Conservation (phyloP, 371 early-diverging fungal species). For the Fennellomyces sp. region DNA sequence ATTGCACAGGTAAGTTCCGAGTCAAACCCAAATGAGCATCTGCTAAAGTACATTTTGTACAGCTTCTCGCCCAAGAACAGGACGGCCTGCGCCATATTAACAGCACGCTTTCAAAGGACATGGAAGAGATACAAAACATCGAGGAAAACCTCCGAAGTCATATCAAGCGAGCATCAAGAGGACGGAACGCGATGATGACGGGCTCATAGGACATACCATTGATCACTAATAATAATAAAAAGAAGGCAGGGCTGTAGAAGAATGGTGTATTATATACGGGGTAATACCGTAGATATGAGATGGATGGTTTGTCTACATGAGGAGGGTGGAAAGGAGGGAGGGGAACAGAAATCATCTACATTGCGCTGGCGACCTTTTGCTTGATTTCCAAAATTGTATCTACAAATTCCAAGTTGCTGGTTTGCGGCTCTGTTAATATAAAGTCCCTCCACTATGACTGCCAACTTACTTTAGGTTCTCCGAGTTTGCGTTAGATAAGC, state of each 20-base stretch:
- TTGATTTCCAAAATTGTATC: conserved; percentile 52
- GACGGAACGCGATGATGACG: background rate
- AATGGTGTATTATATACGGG: background rate
- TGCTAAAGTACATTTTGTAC: background rate
- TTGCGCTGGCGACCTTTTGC: conserved; percentile 43
- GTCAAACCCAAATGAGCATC: background rate
- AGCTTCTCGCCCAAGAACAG: conserved; percentile 12
- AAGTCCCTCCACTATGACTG: background rate
- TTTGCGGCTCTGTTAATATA: background rate
- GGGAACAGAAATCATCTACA: conserved; percentile 24
- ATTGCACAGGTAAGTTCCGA: conserved; percentile 17
- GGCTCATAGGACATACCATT: background rate
- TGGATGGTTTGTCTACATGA: no score
- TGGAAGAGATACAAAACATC: conserved; percentile 8
- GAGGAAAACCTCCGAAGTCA: conserved; percentile 12
- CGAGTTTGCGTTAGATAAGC: conserved; percentile 54
- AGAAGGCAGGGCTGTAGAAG: background rate
- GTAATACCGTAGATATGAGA: no score
- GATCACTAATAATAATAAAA: no score
- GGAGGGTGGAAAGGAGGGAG: no score
- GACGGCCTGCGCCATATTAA: conserved; percentile 17
- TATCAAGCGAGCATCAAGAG: conserved; percentile 4
- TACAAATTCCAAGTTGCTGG: conserved; percentile 46
- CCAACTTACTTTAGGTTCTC: conserved; percentile 46
- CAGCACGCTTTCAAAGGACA: conserved; percentile 13